A percentile compares a stretch with the other conserved stretches of the same genome.
Evolutionary conservation across 805 yeast genomes (phyloP).

Genomic region (Lachancea lanzarotensis): DNA sequence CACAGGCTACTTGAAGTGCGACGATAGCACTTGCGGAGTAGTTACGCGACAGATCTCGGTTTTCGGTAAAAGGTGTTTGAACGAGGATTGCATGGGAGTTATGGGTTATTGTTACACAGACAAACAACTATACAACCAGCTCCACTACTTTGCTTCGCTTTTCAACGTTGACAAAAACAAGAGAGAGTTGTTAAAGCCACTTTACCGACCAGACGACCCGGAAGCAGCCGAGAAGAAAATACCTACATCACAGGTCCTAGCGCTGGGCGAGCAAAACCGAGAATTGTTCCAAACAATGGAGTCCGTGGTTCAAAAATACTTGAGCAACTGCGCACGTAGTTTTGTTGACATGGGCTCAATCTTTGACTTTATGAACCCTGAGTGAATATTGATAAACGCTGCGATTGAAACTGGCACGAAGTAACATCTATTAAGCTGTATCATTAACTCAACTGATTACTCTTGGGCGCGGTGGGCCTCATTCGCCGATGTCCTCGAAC

Average conservation of each 20-base stretch:
- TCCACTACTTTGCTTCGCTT: conserved; percentile 67
- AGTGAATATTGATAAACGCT: not conserved
- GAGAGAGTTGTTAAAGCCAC: conserved; percentile 46
- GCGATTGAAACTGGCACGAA: not conserved
- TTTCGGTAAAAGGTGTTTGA: conserved; percentile 77
- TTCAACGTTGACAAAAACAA: conserved; percentile 81
- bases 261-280: conserved; percentile 74
- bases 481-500: conserved; percentile 72
- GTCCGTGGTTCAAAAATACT: conserved; percentile 61
- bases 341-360: conserved; percentile 79
- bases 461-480: not conserved
- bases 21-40: conserved; percentile 74
- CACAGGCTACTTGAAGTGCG: conserved; percentile 81
- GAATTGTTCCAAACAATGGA: conserved; percentile 47
- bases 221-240: conserved; percentile 30
- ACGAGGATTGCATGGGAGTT: conserved; percentile 61
- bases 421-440: not conserved
- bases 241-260: conserved; percentile 52
- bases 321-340: conserved; percentile 78
- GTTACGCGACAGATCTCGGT: conserved; percentile 82
- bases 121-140: conserved; percentile 77
- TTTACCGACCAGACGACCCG: conserved; percentile 35
- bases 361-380: conserved; percentile 52
- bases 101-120: conserved; percentile 74
- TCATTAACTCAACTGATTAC: not conserved